These are phyloP conservation scores for Backusella tarrabulga DNA, from an alignment of 192 early-diverging fungal species.

Conservation along the genomic window DNA sequence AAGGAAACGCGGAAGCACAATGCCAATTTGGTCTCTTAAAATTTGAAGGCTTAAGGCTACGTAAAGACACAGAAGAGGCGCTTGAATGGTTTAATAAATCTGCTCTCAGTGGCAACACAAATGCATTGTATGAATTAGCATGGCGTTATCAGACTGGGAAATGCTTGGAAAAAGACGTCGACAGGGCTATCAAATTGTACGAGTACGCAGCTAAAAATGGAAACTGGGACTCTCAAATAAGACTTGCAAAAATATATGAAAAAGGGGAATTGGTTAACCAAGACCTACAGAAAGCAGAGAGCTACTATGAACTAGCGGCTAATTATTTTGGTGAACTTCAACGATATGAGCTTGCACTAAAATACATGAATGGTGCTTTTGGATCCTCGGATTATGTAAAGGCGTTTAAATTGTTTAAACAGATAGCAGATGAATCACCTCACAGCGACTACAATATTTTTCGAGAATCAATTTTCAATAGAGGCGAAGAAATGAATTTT, in stretches of 20 bases:
- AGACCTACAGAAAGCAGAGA: neutral
- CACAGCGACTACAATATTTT: neutral
- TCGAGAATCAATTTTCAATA: neutral
- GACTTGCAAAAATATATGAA: neutral
- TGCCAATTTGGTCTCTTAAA: neutral
- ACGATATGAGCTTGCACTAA: neutral
- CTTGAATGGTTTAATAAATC: neutral
- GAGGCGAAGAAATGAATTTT: neutral
- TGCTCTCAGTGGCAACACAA: neutral
- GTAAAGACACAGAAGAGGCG: neutral
- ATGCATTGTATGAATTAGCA: neutral
- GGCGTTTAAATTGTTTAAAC: neutral
- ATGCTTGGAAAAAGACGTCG: neutral
- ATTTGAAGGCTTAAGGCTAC: neutral
- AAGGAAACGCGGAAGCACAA: neutral
- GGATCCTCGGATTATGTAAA: neutral
- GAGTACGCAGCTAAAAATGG: neutral
- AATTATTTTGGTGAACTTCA: neutral
- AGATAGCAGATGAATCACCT: neutral
- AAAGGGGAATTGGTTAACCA: neutral
- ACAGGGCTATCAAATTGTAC: neutral
- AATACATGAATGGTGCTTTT: neutral
- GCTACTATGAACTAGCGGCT: neutral
- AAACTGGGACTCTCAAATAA: neutral
- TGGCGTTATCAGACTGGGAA: neutral